Base-by-base conservation (phyloP, 768 basidiomycete species). In the Suillus spraguei region DNA sequence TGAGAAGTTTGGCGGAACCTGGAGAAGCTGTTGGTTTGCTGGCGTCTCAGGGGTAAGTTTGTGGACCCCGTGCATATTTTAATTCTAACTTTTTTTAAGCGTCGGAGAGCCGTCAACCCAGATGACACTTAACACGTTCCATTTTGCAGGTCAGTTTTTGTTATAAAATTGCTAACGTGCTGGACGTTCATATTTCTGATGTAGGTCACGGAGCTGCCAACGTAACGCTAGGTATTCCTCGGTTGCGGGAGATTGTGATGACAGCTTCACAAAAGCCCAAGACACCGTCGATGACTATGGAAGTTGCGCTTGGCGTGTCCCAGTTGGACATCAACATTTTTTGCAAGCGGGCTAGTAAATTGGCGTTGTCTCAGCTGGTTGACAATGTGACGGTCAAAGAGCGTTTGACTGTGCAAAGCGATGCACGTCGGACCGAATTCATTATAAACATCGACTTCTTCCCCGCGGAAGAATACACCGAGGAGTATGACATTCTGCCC, bases 51-150 rank as follows among this genome's bases (percentile, higher is more conserved):
- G 94, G 96, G 97, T 96, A 76, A 66, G 85, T 80, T 33, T 38
- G 8, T 36, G 24, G 7, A 32, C 5, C 5, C 11, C 39, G 39
- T 17, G 42, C 63, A 62, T 60, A 52, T 61, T 59, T 60, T 8
- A 10, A 58, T 42, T 24, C 39, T 58, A 20, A 58, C 38, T 20
- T 16, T 39, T 47, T 55, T 60, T 9, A 64, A 99, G 97, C 78
- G 87, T 99, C 49, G 97, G 97, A 59, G 97, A 99, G 76, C 97
- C 97, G 5, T 99, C 97, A 17, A 99, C 97, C 0, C 97, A 99
- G 75, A 99, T 99, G 97, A 99, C 97, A 10, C 79, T 99, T 66
- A 99, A 99, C 74, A 99, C 97, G 14, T 99, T 99, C 87, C 97
- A 99, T 81, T 96, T 99, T 71, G 97, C 97, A 68, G 97, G 95